Conservation (phyloP, 106 monocot genomes). For the Agapanthus africanus region DNA sequence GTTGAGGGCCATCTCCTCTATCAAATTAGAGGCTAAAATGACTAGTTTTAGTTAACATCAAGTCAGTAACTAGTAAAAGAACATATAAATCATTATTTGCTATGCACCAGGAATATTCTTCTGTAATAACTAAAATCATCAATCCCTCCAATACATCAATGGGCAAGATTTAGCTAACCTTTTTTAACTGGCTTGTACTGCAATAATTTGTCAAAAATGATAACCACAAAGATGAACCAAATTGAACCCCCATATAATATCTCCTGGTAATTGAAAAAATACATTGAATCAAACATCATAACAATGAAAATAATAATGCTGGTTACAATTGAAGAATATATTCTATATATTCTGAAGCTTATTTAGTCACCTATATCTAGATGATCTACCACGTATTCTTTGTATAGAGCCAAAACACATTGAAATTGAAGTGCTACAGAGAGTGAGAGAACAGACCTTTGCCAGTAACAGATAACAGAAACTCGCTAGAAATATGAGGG, state of each 20-base stretch:
- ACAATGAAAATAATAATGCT: background rate
- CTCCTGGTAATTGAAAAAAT: conserved; percentile 27
- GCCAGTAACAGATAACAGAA: too few species aligned
- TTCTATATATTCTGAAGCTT: background rate
- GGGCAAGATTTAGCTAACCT: conserved; percentile 13
- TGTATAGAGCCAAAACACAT: too few species aligned
- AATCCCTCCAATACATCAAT: background rate
- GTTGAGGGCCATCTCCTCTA: too few species aligned
- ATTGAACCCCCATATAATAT: conserved; percentile 19
- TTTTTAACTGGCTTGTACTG: conserved; percentile 44
- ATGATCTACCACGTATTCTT: too few species aligned
- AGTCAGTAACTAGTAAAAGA: background rate
- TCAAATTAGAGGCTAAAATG: too few species aligned
- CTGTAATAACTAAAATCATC: background rate
- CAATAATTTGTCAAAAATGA: conserved; percentile 30
- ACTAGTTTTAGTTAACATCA: background rate
- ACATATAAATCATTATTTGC: background rate
- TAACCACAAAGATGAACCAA: conserved; percentile 33
- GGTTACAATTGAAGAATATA: background rate
- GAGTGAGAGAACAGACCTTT: too few species aligned
- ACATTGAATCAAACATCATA: background rate
- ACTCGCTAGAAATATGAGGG: too few species aligned
- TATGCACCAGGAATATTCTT: background rate
- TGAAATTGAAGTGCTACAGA: too few species aligned
- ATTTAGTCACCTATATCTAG: too few species aligned